phyloP scores from a whole-genome alignment of 176 grass and related monocot species.

The sorghum (Sorghum bicolor) region DNA sequence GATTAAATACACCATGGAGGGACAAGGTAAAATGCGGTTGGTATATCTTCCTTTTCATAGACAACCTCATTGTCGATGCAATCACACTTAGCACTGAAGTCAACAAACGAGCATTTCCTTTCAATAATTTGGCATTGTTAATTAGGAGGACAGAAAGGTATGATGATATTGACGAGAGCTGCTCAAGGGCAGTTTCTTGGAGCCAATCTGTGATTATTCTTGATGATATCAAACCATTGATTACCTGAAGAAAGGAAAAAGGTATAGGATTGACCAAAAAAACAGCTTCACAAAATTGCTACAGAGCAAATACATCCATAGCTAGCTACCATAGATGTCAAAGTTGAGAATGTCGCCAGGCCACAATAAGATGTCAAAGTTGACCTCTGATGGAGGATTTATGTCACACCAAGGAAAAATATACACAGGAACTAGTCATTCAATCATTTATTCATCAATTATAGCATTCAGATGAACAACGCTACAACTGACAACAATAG shows the following conservation, averaged over 20 bases:
- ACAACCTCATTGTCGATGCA: conserved; percentile 72
- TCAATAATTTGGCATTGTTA: conserved; percentile 44
- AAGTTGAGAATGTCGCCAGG: background rate
- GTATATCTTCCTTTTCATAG: conserved; percentile 91
- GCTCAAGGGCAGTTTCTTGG: conserved; percentile 77
- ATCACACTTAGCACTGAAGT: conserved; percentile 69
- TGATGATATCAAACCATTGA: conserved; percentile 57
- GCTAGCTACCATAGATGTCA: background rate
- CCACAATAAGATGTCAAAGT: conserved; percentile 6
- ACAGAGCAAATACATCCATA: background rate
- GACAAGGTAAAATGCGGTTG: conserved; percentile 90
- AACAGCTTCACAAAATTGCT: background rate
- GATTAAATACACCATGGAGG: conserved; percentile 55
- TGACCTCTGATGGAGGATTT: background rate
- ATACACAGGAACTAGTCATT: background rate
- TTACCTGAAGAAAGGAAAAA: conserved; percentile 55
- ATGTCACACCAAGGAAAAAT: background rate
- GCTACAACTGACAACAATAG: background rate
- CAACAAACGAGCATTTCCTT: conserved; percentile 53
- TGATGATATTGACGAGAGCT: conserved; percentile 65
- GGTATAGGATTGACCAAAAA: conserved; percentile 1
- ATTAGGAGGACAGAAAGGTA: conserved; percentile 53
- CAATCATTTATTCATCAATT: background rate
- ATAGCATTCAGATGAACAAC: background rate
- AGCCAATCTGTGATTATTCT: conserved; percentile 68